phyloP scores from a whole-genome alignment of 164 flowering plant genomes.

The Amborella trichopoda region DNA sequence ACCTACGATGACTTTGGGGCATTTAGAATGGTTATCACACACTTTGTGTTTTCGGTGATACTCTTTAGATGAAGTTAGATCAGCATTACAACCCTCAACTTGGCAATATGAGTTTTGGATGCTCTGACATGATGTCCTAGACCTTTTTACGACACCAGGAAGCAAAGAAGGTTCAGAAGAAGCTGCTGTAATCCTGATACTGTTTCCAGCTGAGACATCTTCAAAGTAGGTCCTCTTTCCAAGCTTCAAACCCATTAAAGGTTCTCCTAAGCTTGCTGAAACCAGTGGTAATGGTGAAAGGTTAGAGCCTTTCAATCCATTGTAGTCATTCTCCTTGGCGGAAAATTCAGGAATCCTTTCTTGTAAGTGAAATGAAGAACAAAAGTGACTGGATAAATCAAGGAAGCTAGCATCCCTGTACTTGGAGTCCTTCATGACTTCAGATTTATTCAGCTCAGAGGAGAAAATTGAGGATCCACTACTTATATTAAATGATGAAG shows the following conservation, averaged over 20 bases:
- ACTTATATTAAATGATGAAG: too few relatives aligned
- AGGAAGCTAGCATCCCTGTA: too few relatives aligned
- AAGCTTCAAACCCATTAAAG: conserved; percentile 61
- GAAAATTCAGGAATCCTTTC: conserved; percentile 17
- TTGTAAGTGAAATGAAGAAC: too few relatives aligned
- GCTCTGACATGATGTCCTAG: conserved; percentile 27
- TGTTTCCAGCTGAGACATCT: conserved; percentile 28
- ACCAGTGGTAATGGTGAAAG: conserved; percentile 31
- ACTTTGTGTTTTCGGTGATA: conserved; percentile 81
- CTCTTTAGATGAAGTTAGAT: conserved; percentile 69
- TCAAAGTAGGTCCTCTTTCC: conserved; percentile 75
- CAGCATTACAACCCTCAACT: conserved; percentile 73
- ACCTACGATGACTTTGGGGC: conserved; percentile 49
- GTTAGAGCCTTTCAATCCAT: conserved; percentile 16
- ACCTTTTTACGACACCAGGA: conserved; percentile 28
- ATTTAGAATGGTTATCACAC: conserved; percentile 68
- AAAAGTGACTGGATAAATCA: too few relatives aligned
- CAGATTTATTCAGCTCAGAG: too few relatives aligned
- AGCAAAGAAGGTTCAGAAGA: conserved; percentile 24
- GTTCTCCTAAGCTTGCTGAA: conserved; percentile 50
- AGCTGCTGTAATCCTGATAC: conserved; percentile 20
- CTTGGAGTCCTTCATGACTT: too few relatives aligned
- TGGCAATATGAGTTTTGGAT: conserved; percentile 39
- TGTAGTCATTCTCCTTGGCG: conserved; percentile 17
- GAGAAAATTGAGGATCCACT: too few relatives aligned